Conservation (phyloP, 2,329 filamentous ascomycete genomes). For the Graphiopsis chlorocephala region DNA sequence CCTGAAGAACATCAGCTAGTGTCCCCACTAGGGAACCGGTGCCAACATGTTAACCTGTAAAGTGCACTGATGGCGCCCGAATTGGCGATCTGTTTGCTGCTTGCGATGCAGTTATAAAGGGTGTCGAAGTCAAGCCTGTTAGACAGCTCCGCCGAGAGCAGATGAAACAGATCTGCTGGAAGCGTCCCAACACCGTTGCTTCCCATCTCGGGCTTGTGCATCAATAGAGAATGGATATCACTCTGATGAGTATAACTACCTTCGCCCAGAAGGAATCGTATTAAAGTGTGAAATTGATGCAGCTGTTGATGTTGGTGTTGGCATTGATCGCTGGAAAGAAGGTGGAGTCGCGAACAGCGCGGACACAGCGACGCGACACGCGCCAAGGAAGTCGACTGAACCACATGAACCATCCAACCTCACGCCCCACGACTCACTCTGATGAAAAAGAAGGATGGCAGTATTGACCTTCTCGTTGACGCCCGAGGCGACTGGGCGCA, state of each 20-base stretch:
- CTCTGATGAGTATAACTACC: background rate
- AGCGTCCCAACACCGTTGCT: constrained; percentile 31
- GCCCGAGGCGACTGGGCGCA: constrained; percentile 66
- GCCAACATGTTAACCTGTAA: constrained; percentile 52
- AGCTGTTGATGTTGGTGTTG: constrained; percentile 12
- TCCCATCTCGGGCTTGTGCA: constrained; percentile 1
- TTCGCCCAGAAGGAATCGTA: background rate
- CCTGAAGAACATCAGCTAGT: constrained; percentile 26
- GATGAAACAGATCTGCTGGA: constrained; percentile 59
- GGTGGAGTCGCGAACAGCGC: constrained; percentile 4
- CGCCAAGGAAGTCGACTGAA: constrained; percentile 11
- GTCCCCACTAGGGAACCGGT: background rate
- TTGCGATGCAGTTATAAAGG: constrained; percentile 58
- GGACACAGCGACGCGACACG: constrained; percentile 2
- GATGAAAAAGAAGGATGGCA: constrained; percentile 23
- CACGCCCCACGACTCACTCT: background rate
- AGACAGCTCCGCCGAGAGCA: constrained; percentile 60
- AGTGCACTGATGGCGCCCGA: constrained; percentile 58
- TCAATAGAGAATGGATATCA: background rate
- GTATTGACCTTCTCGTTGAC: constrained; percentile 67
- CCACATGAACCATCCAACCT: background rate
- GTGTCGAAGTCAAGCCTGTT: constrained; percentile 56
- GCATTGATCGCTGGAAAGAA: constrained; percentile 8
- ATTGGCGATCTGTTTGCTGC: constrained; percentile 55
- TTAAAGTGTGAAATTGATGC: background rate